Evolutionary conservation across 345 rosid genomes (phyloP).

Genomic region (Rhizophora apiculata): DNA sequence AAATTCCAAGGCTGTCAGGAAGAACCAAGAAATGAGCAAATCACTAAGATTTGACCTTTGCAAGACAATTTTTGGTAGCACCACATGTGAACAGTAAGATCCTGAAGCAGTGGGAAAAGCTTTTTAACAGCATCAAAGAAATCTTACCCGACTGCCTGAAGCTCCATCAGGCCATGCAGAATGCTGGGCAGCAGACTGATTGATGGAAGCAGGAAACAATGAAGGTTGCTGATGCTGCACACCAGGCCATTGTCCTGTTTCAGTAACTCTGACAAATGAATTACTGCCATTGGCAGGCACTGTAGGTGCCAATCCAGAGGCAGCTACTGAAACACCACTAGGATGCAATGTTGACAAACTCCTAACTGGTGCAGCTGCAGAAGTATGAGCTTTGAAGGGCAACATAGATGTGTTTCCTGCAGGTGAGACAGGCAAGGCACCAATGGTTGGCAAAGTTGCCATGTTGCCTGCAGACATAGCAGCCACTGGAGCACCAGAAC

Average conservation of each 20-base stretch:
- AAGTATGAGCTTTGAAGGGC: conserved; percentile 26
- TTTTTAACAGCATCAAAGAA: conserved; percentile 1
- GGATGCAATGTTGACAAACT: conserved; percentile 31
- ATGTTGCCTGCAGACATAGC: conserved; percentile 28
- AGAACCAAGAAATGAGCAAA: conserved; percentile 12
- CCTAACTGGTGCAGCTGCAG: conserved; percentile 30
- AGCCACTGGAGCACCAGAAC: conserved; percentile 23
- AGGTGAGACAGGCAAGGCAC: conserved; percentile 23
- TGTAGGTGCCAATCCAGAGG: conserved; percentile 29
- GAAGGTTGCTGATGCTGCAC: conserved; percentile 51
- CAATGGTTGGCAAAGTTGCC: conserved; percentile 23
- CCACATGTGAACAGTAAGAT: no score
- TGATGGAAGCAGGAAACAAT: conserved; percentile 38
- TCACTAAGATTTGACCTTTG: conserved; percentile 12
- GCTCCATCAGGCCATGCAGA: conserved; percentile 44
- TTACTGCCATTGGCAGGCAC: conserved; percentile 33
- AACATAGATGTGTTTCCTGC: conserved; percentile 21
- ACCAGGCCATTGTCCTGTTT: conserved; percentile 38
- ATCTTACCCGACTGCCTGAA: conserved; percentile 55
- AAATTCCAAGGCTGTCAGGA: conserved; percentile 57
- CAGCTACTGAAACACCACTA: conserved; percentile 30
- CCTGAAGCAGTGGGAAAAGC: no score
- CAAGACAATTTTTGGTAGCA: no score
- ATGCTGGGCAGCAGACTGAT: conserved; percentile 44
- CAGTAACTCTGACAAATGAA: conserved; percentile 18